These are phyloP conservation scores for Blastomyces gilchristii DNA, from an alignment of 2,329 filamentous ascomycete species.

Conservation along the genomic window DNA sequence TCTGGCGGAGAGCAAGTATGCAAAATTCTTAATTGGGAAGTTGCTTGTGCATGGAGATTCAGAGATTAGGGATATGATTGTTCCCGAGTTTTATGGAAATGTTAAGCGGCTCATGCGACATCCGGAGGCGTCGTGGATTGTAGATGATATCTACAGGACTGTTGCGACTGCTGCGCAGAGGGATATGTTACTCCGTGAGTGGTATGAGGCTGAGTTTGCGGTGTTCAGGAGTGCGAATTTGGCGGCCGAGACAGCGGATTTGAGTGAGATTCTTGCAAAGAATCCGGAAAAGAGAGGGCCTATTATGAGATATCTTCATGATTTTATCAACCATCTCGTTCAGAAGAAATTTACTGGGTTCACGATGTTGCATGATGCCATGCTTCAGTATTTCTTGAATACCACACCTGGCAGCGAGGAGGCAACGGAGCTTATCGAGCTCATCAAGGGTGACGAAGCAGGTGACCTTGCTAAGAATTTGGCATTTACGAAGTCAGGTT, in stretches of 20 bases:
- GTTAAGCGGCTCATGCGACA: conserved; percentile 92
- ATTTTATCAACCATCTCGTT: conserved; percentile 81
- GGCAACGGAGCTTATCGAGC: conserved; percentile 75
- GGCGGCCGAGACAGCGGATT: conserved; percentile 47
- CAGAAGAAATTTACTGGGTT: conserved; percentile 97
- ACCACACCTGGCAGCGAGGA: conserved; percentile 68
- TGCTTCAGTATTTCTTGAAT: conserved; percentile 91
- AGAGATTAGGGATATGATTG: conserved; percentile 71
- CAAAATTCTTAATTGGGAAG: conserved; percentile 95
- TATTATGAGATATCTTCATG: conserved; percentile 75
- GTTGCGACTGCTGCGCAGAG: conserved; percentile 81
- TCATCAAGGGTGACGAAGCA: conserved; percentile 83
- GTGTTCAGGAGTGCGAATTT: conserved; percentile 57
- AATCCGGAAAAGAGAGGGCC: conserved; percentile 76
- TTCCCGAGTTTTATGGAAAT: conserved; percentile 90
- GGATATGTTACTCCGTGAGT: conserved; percentile 74
- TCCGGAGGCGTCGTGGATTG: conserved; percentile 90
- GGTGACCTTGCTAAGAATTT: conserved; percentile 89
- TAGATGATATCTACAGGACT: conserved; percentile 90
- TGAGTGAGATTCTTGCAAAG: conserved; percentile 56
- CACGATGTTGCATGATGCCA: conserved; percentile 95
- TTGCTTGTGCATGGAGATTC: conserved; percentile 79
- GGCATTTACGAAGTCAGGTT: conserved; percentile 85
- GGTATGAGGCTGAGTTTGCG: conserved; percentile 91
- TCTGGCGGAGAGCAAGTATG: conserved; percentile 88